phyloP scores from a whole-genome alignment of 2,329 filamentous ascomycete species.

The Rosellinia necatrix region DNA sequence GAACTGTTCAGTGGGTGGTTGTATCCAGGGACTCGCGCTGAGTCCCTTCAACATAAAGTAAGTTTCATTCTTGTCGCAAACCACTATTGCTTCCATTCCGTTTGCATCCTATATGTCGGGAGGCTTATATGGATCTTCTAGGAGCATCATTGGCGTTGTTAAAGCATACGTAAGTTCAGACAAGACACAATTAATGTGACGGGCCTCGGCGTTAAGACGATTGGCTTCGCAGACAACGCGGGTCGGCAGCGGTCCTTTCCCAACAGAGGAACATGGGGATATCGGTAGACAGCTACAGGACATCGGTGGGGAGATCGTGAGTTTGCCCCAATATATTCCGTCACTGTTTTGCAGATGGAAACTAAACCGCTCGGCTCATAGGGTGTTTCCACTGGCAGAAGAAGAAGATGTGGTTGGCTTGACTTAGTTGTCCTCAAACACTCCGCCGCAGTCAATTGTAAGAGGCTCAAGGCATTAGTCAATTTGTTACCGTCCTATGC shows the following conservation, averaged over 20 bases:
- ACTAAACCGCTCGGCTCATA: no score
- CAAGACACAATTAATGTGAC: not conserved
- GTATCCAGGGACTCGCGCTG: slow-evolving; percentile 58
- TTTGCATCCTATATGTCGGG: not conserved
- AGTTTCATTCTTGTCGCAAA: no score
- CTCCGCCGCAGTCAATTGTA: slow-evolving; percentile 27
- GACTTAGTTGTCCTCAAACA: slow-evolving; percentile 31
- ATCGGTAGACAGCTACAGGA: slow-evolving; percentile 43
- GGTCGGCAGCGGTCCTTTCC: slow-evolving; percentile 60
- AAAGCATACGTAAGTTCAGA: slow-evolving; percentile 51
- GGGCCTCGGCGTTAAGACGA: not conserved
- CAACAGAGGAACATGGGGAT: slow-evolving; percentile 54
- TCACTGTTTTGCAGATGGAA: no score
- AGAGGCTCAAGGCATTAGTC: not conserved
- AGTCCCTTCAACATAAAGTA: slow-evolving; percentile 57
- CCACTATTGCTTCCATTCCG: no score
- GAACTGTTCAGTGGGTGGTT: slow-evolving; percentile 58
- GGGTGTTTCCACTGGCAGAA: slow-evolving; percentile 52
- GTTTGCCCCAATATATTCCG: not conserved
- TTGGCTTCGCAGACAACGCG: slow-evolving; percentile 56
- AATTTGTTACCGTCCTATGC: not conserved
- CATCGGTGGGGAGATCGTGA: slow-evolving; percentile 40
- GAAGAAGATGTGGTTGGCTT: slow-evolving; percentile 25
- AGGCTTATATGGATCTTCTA: slow-evolving; percentile 8
- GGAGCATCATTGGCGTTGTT: slow-evolving; percentile 55